Evolutionary conservation across 495 filamentous ascomycete species (phyloP), one percentile per base, ranked within the genome.

Genomic region (Elasticomyces elasticus): DNA sequence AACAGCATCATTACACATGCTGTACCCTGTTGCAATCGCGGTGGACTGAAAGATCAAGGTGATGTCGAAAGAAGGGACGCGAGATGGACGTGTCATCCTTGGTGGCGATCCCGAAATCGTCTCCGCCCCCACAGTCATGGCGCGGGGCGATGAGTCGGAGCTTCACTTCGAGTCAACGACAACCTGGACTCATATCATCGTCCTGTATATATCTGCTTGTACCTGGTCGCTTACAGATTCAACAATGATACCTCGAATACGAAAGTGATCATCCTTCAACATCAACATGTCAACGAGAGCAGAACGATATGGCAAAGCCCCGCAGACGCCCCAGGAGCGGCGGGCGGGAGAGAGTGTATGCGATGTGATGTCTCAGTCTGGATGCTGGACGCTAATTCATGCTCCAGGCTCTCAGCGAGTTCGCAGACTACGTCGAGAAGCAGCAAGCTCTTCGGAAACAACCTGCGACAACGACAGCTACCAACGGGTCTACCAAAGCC

Each of bases 401-500:
- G n/a, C 26, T 2, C n/a, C 45, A 92, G 87, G 92, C 92, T 19
- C 76, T 98, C 54, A 91, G 86, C 75, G 92, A 96, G 60, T 98
- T 98, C 65, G 89, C 94, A 66, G 92, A 97, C 68, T 97, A 95
- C 61, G 94, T 95, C 54, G 89, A 96, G 67, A 83, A 90, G 69
- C 89, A 98, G 67, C 91, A 96, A 68, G 77, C 79, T 3, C 66
- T 83, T 60, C 72, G 81, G 22, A 69, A 63, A 38, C 58, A 64
- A 73, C 78, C 67, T 25, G 27, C 15, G 28, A 17, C 19, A 17
- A 24, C 51, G 26, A 26, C 62, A 20, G 60, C 67, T 24, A 61
- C 58, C 20, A 43, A 54, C 20, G 52, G 68, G 33, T 71, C 71
- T 51, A 30, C 68, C 6, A 52, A 72, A 19, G 46, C 23, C 30